Evolutionary conservation across 495 filamentous ascomycete species (phyloP).

Genomic region (Staphylotrichum tortipilum): DNA sequence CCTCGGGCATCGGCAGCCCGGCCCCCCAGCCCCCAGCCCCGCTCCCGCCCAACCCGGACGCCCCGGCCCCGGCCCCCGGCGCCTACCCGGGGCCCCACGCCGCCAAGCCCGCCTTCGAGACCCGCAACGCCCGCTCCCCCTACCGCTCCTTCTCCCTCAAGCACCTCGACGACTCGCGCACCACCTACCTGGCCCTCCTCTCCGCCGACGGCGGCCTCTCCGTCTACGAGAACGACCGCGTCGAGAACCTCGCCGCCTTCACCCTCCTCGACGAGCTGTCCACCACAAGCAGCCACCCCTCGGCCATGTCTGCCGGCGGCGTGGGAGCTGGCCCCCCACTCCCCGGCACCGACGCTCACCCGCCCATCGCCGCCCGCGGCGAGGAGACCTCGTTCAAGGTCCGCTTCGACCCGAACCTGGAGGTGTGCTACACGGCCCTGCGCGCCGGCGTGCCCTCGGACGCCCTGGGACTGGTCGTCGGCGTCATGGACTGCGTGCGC

Average conservation of each 20-base stretch:
- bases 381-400: conserved; percentile 83
- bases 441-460: conserved; percentile 67
- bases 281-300: no score
- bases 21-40: conserved; percentile 37
- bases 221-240: conserved; percentile 77
- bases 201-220: conserved; percentile 70
- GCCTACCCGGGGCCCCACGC: neutral
- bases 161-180: conserved; percentile 54
- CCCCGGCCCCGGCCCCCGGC: no score
- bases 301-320: no score
- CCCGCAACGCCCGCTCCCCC: conserved; percentile 32
- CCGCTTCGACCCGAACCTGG: conserved; percentile 73
- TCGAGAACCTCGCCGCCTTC: conserved; percentile 75
- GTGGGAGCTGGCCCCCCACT: no score
- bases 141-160: conserved; percentile 72
- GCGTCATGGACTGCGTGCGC: conserved; percentile 69
- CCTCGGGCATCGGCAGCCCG: neutral
- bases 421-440: conserved; percentile 67
- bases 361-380: conserved; percentile 44
- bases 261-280: conserved; percentile 55
- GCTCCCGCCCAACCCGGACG: conserved; percentile 1
- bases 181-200: conserved; percentile 75
- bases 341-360: conserved; percentile 22
- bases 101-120: conserved; percentile 37
- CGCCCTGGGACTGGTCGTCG: conserved; percentile 68